Base-by-base conservation (phyloP, 2,329 filamentous ascomycete species). In the Penicillium oxalicum region DNA sequence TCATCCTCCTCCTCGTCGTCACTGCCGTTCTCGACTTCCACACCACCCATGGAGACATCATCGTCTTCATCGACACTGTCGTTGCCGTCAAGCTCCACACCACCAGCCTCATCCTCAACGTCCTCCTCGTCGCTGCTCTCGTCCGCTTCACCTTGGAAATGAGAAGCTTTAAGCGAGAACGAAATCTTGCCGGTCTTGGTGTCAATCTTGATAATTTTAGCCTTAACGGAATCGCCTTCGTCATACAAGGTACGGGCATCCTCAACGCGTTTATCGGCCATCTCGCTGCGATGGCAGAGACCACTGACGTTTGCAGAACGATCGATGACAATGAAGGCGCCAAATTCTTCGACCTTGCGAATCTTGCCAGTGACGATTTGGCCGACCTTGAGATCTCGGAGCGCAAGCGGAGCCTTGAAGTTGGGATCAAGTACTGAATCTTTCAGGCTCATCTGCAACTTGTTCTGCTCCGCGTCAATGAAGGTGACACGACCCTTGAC, bases 161-260 rank as follows among this genome's bases (percentile, higher is more conserved):
- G 89, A 8, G 89, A 94, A 34, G 93, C 89, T 72, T 97, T 98
- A 51, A 98, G 74, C 1, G 91, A 89, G 61, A 98, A 89, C 59
- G 81, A 95, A 59, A 98, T 85, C 60, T 86, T 84, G 66, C 84
- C 84, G 68, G 87, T 86, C 57, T 84, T 77, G 4, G 73, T 61
- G 58, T 97, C 85, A 42, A 98, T 75, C 60, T 85, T 87, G 44
- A 97, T 70, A 12, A 98, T 78, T 66, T 88, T 87, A 11, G 91
- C 91, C 74, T 97, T 97, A 54, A 98, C 93, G n/a, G 77, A 74
- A 69, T 98, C 93, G 9, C 91, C 93, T 62, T 90, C 88, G 52
- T 83, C 86, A 69, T 95, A 97, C 36, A 98, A 77, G 62, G 90
- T 91, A 54, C 82, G 83, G n/a, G 91, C 87, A 72, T 97, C 88